Conservation (phyloP, 108 stramenopile genomes). For the Skeletonema costatum region DNA sequence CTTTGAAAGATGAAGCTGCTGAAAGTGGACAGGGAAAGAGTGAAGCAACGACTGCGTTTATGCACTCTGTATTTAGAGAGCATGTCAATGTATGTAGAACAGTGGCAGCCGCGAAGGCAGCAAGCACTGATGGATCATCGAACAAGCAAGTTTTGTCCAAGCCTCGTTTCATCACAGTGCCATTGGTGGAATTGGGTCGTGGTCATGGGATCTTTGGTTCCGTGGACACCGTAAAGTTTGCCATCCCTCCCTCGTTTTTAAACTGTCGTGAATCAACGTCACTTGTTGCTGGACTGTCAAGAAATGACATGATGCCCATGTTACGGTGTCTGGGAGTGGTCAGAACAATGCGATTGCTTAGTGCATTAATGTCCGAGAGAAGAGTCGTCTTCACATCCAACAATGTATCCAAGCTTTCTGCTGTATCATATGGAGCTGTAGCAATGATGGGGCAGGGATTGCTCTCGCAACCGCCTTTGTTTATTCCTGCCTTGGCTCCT, state of each 20-base stretch:
- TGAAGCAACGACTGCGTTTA: slow-evolving; percentile 5
- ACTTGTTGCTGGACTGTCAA: slow-evolving; percentile 3
- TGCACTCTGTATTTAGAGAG: slow-evolving; percentile 26
- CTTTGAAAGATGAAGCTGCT: not conserved
- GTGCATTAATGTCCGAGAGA: slow-evolving; percentile 42
- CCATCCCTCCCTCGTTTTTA: slow-evolving; percentile 30
- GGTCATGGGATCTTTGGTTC: slow-evolving; percentile 24
- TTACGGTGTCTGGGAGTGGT: slow-evolving; percentile 46
- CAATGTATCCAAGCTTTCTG: slow-evolving; percentile 32
- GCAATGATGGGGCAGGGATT: slow-evolving; percentile 55
- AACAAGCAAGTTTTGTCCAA: slow-evolving; percentile 7
- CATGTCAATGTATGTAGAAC: slow-evolving; percentile 34
- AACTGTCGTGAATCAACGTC: slow-evolving; percentile 12
- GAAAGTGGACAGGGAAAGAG: not conserved
- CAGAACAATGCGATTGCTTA: slow-evolving; percentile 38
- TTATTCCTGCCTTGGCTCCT: slow-evolving; percentile 55
- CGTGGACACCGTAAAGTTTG: slow-evolving; percentile 23
- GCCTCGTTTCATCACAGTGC: slow-evolving; percentile 20
- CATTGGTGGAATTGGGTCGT: slow-evolving; percentile 23
- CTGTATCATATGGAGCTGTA: slow-evolving; percentile 44
- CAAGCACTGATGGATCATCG: not conserved
- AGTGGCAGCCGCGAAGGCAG: slow-evolving; percentile 9
- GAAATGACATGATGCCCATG: slow-evolving; percentile 53
- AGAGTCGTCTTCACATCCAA: slow-evolving; percentile 47
- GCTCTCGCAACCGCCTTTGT: slow-evolving; percentile 36